Evolutionary conservation across 108 stramenopile genomes (phyloP), one percentile per base, ranked within the genome.

Genomic region (Skeletonema grethae): DNA sequence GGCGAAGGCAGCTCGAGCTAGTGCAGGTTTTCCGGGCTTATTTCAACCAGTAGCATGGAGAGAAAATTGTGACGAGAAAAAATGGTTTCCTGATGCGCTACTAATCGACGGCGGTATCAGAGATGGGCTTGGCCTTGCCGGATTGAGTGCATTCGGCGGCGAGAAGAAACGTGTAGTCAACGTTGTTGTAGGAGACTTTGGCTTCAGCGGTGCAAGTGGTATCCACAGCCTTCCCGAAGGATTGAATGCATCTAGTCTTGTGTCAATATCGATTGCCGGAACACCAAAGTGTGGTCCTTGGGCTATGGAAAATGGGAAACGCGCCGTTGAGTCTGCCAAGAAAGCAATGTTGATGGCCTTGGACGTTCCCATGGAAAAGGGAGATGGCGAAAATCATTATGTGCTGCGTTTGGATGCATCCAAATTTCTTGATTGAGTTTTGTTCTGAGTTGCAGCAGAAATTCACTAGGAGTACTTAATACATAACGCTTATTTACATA

Each of bases 1-100:
- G 90, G 90, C 89, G 0, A 87, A 86, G 35, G 90, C 92, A 29
- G 92, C 90, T 10, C 70, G 92, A 18, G 84, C 89, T 28, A 87
- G 86, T 57, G 92, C 92, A 7, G 86, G 87, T 25, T 93, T 93
- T 75, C 92, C 92, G 7, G 63, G 82, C 10, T 57, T 93, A 11
- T 90, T 93, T 57, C 88, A 90, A 62, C 92, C 92, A 6, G 87
- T 89, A 32, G 69, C 73, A 15, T 93, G 92, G 92, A 62, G 48
- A 36, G 68, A 59, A 29, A 55, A 69, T 34, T n/a, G 48, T n/a
- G 34, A 67, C 15, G 45, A 66, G 45, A 61, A 73, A 22, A 67
- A 60, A 30, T 73, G 57, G 59, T 39, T 79, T 30, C 78, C 78
- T 13, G 80, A 82, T 30, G 58, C 57, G n/a, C 39, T 82, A 4